A percentile compares a stretch with the other conserved stretches of the same genome.
Conservation (phyloP, 73 alveolate genomes). For the Diophrys sp. region DNA sequence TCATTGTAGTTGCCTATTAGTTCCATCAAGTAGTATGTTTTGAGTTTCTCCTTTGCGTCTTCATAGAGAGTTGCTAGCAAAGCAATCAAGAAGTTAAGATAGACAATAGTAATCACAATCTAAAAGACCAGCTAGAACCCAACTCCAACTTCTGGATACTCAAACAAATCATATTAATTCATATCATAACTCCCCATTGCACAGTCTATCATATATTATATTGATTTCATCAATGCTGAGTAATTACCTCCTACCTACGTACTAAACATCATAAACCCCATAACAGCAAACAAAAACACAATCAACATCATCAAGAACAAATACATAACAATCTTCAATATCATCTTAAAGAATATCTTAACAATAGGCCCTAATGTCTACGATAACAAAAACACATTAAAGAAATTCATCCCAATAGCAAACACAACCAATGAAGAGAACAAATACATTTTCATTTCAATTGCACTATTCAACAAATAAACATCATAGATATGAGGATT, state of each 20-base stretch:
- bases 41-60: neutral
- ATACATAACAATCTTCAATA: neutral
- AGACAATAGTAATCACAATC: neutral
- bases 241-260: neutral
- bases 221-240: neutral
- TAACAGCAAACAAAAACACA: neutral
- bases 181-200: neutral
- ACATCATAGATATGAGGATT: neutral
- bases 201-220: neutral
- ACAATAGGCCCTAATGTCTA: neutral
- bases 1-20: neutral
- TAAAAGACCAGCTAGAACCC: neutral
- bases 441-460: neutral
- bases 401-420: neutral
- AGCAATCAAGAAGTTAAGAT: neutral
- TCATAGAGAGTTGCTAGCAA: neutral
- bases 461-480: neutral
- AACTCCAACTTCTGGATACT: neutral
- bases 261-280: neutral
- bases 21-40: neutral
- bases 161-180: neutral
- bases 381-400: no score
- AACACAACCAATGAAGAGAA: neutral
- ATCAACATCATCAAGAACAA: no score
- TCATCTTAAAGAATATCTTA: neutral